Evolutionary conservation across 805 yeast species (phyloP).

Genomic region (Cyberlindnera mississippiensis): DNA sequence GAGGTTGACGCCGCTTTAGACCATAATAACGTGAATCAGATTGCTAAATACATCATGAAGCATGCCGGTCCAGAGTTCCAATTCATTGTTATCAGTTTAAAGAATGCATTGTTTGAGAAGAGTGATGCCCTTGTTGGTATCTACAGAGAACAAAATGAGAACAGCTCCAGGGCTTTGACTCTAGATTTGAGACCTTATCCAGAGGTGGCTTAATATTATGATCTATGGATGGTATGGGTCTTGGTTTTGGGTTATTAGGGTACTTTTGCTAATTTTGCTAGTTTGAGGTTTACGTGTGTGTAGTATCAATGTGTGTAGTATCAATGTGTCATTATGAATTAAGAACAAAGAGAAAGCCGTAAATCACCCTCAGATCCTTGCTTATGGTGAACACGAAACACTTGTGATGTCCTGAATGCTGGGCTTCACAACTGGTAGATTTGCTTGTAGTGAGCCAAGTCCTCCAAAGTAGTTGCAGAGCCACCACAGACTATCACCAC

Average conservation of each 20-base stretch:
- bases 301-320: background rate
- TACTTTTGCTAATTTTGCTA: background rate
- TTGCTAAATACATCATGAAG: conserved; percentile 79
- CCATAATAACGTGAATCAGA: conserved; percentile 76
- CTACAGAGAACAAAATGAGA: conserved; percentile 72
- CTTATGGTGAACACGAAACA: too few relatives aligned
- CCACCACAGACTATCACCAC: conserved; percentile 62
- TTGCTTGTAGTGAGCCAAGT: conserved; percentile 20
- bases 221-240: background rate
- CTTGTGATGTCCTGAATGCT: too few relatives aligned
- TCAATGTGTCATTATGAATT: background rate
- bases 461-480: conserved; percentile 33
- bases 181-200: conserved; percentile 66
- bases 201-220: conserved; percentile 20
- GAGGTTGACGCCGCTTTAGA: conserved; percentile 99
- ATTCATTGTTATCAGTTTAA: conserved; percentile 88
- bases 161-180: conserved; percentile 70
- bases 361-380: too few relatives aligned
- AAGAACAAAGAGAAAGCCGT: too few relatives aligned
- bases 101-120: conserved; percentile 79
- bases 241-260: background rate
- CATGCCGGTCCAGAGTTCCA: conserved; percentile 79
- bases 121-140: conserved; percentile 93
- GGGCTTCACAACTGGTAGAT: conserved; percentile 12
- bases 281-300: background rate